Evolutionary conservation across 495 filamentous ascomycete species (phyloP).

Genomic region (Glonium stellatum): DNA sequence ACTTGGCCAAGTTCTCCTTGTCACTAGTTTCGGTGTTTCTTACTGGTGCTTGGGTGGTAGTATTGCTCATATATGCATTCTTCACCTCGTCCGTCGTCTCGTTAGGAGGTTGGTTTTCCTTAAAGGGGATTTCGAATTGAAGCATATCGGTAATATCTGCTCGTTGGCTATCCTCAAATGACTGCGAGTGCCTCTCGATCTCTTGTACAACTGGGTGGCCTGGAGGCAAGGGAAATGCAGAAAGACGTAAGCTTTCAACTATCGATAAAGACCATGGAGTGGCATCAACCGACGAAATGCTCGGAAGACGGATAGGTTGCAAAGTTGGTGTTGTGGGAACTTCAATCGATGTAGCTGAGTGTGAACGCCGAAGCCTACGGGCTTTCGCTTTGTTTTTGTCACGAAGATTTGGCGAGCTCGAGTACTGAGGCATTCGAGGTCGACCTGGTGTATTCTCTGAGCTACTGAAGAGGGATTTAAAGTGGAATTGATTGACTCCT

Average conservation of each 20-base stretch:
- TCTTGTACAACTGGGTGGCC: not conserved
- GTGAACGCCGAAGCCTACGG: slow-evolving; percentile 16
- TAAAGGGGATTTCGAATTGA: not conserved
- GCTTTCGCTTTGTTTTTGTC: not conserved
- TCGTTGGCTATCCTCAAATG: not conserved
- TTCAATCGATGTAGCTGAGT: slow-evolving; percentile 18
- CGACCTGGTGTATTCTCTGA: not conserved
- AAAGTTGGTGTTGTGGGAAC: slow-evolving; percentile 3
- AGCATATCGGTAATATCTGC: not conserved
- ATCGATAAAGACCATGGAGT: slow-evolving; percentile 17
- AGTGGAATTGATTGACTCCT: not conserved
- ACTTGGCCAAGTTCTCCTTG: not conserved
- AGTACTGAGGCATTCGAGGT: slow-evolving; percentile 6
- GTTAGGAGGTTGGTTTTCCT: not conserved
- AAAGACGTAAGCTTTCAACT: slow-evolving; percentile 22
- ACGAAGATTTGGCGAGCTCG: slow-evolving; percentile 18
- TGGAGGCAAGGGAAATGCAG: slow-evolving; percentile 14
- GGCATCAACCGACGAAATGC: slow-evolving; percentile 6
- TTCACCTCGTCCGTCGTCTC: slow-evolving; percentile 5
- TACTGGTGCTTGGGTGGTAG: no score
- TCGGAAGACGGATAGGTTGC: slow-evolving; percentile 16
- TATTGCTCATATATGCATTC: not conserved
- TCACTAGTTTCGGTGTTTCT: not conserved
- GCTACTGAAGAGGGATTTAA: not conserved
- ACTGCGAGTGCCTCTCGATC: not conserved